Evolutionary conservation across 768 basidiomycete genomes (phyloP).

Genomic region (Xerocomellus dryophilus): DNA sequence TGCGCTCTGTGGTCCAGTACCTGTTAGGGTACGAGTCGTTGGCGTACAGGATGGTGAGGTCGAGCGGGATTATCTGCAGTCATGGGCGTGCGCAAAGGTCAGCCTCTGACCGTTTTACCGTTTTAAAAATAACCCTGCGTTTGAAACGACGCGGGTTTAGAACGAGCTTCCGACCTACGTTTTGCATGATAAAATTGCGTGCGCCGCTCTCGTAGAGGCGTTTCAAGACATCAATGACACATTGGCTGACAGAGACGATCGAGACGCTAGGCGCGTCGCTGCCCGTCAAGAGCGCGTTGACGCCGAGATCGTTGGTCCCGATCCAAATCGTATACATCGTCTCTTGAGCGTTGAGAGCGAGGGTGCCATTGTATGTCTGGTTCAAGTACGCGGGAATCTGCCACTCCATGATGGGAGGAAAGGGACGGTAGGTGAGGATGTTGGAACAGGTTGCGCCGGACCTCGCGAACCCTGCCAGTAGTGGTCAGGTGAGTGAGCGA

Average conservation of each 20-base stretch:
- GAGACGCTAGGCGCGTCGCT: slow-evolving; percentile 44
- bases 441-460: slow-evolving; percentile 69
- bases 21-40: slow-evolving; percentile 44
- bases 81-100: background rate
- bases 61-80: slow-evolving; percentile 54
- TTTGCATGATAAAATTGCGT: slow-evolving; percentile 67
- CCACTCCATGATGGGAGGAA: slow-evolving; percentile 51
- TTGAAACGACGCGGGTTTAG: background rate
- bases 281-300: slow-evolving; percentile 51
- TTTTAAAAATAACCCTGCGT: too few relatives aligned
- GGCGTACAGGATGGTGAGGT: slow-evolving; percentile 47
- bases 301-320: slow-evolving; percentile 64
- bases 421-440: slow-evolving; percentile 53
- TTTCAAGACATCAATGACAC: slow-evolving; percentile 60
- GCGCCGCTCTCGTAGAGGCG: slow-evolving; percentile 55
- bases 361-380: slow-evolving; percentile 40
- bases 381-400: slow-evolving; percentile 50
- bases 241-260: slow-evolving; percentile 54
- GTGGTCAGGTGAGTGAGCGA: background rate
- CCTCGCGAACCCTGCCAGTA: slow-evolving; percentile 41
- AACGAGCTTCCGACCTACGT: slow-evolving; percentile 38
- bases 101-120: background rate
- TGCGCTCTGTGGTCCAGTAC: slow-evolving; percentile 51
- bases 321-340: slow-evolving; percentile 69
- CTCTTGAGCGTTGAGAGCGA: slow-evolving; percentile 36